Conservation (phyloP, 1,284 basidiomycete species). For the Cryptococcus wingfieldii region DNA sequence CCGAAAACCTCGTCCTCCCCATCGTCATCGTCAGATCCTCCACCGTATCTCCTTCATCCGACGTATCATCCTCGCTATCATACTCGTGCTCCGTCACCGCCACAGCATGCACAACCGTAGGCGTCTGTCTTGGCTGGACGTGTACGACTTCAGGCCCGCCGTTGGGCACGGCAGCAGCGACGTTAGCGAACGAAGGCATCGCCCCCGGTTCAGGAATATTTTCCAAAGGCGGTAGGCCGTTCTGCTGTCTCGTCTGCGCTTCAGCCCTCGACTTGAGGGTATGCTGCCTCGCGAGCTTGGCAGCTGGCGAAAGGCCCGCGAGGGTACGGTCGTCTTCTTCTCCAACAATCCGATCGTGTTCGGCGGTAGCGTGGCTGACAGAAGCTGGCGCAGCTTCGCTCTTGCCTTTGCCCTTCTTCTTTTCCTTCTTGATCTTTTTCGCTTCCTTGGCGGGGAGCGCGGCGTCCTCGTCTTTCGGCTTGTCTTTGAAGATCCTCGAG, state of each 20-base stretch:
- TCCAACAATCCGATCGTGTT: slow-evolving; percentile 62
- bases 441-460: slow-evolving; percentile 54
- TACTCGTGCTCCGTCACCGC: slow-evolving; percentile 57
- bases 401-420: slow-evolving; percentile 49
- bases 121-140: slow-evolving; percentile 22
- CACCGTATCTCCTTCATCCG: slow-evolving; percentile 38
- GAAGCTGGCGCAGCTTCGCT: slow-evolving; percentile 63
- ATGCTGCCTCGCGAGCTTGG: slow-evolving; percentile 83
- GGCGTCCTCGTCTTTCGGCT: slow-evolving; percentile 60
- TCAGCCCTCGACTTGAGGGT: slow-evolving; percentile 67
- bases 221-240: neutral
- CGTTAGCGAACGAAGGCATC: slow-evolving; percentile 11
- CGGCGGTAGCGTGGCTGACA: slow-evolving; percentile 78
- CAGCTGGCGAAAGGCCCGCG: slow-evolving; percentile 83
- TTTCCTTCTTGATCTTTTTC: slow-evolving; percentile 51
- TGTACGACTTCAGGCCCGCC: slow-evolving; percentile 24
- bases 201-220: neutral
- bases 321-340: slow-evolving; percentile 54
- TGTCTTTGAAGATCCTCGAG: slow-evolving; percentile 91
- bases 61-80: slow-evolving; percentile 59
- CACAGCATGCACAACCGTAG: slow-evolving; percentile 35
- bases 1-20: slow-evolving; percentile 39
- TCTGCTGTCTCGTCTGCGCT: slow-evolving; percentile 34
- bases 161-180: slow-evolving; percentile 30
- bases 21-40: slow-evolving; percentile 69